Base-by-base conservation (phyloP, 2,329 filamentous ascomycete genomes). In the Venturia nashicola region DNA sequence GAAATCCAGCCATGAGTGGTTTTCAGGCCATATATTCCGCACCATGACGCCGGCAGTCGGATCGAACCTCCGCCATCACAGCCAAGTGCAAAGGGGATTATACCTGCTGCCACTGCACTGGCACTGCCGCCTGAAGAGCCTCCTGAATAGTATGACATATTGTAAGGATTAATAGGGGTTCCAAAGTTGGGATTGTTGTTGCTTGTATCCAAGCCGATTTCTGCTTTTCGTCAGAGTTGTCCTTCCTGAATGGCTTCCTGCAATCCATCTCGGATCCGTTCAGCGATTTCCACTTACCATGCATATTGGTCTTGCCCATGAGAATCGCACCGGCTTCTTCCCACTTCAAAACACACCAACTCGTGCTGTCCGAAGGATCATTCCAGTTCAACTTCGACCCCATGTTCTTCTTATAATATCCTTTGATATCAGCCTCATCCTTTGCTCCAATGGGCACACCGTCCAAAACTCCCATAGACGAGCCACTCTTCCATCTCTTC, bases 371-470 rank as follows among this genome's bases (percentile, higher is more conserved):
- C 7, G 18, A 27, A 8, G 77, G 76, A 18, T 76, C 71, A 71
- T 78, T 66, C 65, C 83, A 81, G 67, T 87, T 80, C 57, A 85
- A 78, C 66, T 77, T 81, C 69, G 87, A 86, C 23, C 89, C 90
- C 59, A 83, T 75, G 62, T 84, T 87, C 67, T 81, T 83, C 61
- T 83, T 81, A 61, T 83, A 81, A 71, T 91, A 92, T 16, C 88
- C 90, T 67, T 84, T 80, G 40, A 91, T 78, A 67, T 87, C 81
- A n/a, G 86, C 81, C 70, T 96, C 90, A 71, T 95, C 91, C 76
- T 96, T 96, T 69, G 94, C 83, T 0, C 87, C 88, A 61, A 95
- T 83, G 0, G 91, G 91, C 0, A 96, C 84, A 14, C 91, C 91
- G 70, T 96, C 91, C 9, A 96, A 77, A 4, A 89, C 76, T 12